Percentiles rank a stretch among this genome's conserved stretches.
These are phyloP conservation scores for Ormosia semicastrata DNA, from an alignment of 306 rosid species.

Conservation along the genomic window DNA sequence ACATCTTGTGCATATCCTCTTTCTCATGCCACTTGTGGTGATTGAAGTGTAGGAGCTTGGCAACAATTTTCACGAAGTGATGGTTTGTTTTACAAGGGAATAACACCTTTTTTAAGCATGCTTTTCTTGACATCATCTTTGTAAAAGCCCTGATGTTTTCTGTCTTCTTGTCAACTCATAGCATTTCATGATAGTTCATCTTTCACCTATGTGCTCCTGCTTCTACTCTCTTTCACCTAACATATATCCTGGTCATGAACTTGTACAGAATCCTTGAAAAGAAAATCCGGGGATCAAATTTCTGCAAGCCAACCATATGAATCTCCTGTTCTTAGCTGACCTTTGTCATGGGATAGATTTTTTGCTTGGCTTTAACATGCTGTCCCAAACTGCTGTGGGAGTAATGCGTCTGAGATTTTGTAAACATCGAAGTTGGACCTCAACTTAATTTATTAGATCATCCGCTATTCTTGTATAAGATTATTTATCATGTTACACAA, in stretches of 20 bases:
- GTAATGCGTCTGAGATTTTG: not conserved
- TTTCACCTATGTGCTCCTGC: not conserved
- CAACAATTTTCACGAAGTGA: constrained; percentile 4
- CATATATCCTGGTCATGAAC: constrained; percentile 21
- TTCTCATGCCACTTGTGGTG: not conserved
- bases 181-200: not conserved
- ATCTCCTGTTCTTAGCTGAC: constrained; percentile 26
- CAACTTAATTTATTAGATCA: not conserved
- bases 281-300: constrained; percentile 38
- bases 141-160: not conserved
- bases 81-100: not conserved
- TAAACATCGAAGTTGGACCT: constrained; percentile 4
- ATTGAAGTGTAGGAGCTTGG: not conserved
- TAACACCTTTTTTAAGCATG: not conserved
- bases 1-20: not conserved
- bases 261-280: constrained; percentile 61
- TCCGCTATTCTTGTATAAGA: not conserved
- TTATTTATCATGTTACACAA: constrained; percentile 4
- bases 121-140: not conserved
- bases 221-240: not conserved
- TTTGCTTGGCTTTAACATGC: constrained; percentile 5
- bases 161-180: not conserved
- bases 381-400: constrained; percentile 5
- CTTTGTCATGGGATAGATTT: constrained; percentile 6
- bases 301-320: constrained; percentile 30